Conservation (phyloP, 2,329 filamentous ascomycete species). For the Penicillium rolfsii region DNA sequence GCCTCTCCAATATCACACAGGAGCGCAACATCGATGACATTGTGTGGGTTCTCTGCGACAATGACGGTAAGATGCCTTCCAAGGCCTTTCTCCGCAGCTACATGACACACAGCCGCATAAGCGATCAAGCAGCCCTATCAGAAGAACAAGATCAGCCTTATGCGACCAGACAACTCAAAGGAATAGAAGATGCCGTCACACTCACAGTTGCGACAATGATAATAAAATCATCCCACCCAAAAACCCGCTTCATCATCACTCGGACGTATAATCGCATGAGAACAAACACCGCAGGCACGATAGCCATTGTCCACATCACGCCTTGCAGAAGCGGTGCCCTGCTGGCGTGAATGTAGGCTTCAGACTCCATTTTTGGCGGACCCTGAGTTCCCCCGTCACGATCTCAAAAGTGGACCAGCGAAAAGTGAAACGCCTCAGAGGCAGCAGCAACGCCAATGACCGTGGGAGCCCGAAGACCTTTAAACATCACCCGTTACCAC, state of each 20-base stretch:
- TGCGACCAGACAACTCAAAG: not conserved
- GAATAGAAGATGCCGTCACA: not conserved
- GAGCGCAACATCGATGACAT: conserved; percentile 23
- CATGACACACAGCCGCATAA: conserved; percentile 25
- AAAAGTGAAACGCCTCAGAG: not conserved
- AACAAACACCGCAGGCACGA: conserved; percentile 19
- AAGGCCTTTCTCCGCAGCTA: conserved; percentile 18
- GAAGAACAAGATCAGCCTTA: not conserved
- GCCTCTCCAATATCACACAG: conserved; percentile 35
- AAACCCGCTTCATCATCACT: conserved; percentile 18
- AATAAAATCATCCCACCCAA: conserved; percentile 27
- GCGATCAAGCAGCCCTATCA: conserved; percentile 17
- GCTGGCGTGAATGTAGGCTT: conserved; percentile 9
- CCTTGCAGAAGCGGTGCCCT: conserved; percentile 17
- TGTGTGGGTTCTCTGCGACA: conserved; percentile 15
- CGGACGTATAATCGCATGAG: conserved; percentile 24
- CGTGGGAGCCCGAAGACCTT: not conserved
- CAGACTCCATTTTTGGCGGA: conserved; percentile 5
- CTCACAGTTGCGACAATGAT: conserved; percentile 22
- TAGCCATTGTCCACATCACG: conserved; percentile 26
- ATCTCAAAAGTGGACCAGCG: not conserved
- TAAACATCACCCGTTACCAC: not conserved
- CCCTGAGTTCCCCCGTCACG: not conserved
- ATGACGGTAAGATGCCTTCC: conserved; percentile 20
- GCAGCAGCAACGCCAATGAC: not conserved